Evolutionary conservation across 495 filamentous ascomycete genomes (phyloP).

Genomic region (Aspergillus funiculosus): DNA sequence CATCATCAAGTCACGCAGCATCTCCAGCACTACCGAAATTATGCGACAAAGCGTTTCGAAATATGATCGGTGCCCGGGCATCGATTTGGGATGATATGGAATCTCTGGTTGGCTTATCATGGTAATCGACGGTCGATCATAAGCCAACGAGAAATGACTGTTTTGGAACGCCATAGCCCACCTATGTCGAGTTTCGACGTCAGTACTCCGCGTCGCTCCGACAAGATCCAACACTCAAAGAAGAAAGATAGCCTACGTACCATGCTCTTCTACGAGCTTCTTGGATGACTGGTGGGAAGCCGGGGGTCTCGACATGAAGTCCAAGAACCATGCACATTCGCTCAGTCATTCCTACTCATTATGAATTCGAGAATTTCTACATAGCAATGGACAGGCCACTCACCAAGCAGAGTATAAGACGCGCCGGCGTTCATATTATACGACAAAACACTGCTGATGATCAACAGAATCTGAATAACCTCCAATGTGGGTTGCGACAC

Average conservation of each 20-base stretch:
- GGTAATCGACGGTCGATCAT: conserved; percentile 53
- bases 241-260: conserved; percentile 23
- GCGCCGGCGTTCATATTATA: conserved; percentile 62
- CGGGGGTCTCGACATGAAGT: conserved; percentile 48
- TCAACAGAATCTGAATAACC: conserved; percentile 52
- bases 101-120: conserved; percentile 49
- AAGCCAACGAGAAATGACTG: conserved; percentile 55
- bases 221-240: background rate
- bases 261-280: conserved; percentile 38
- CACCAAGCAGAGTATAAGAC: conserved; percentile 55
- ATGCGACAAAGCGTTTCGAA: conserved; percentile 52
- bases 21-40: conserved; percentile 48
- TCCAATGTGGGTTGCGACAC: conserved; percentile 52
- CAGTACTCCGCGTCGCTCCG: background rate
- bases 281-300: conserved; percentile 34
- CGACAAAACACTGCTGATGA: conserved; percentile 55
- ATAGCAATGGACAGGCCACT: conserved; percentile 8
- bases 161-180: conserved; percentile 60
- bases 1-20: conserved; percentile 48
- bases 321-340: conserved; percentile 55
- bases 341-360: conserved; percentile 50
- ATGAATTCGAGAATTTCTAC: background rate
- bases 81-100: conserved; percentile 42
- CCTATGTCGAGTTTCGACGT: conserved; percentile 17
- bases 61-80: conserved; percentile 46